A percentile compares a stretch with the other conserved stretches of the same genome.
phyloP scores from a whole-genome alignment of 1,139 yeast species.

The Saccharomyces hybrid region DNA sequence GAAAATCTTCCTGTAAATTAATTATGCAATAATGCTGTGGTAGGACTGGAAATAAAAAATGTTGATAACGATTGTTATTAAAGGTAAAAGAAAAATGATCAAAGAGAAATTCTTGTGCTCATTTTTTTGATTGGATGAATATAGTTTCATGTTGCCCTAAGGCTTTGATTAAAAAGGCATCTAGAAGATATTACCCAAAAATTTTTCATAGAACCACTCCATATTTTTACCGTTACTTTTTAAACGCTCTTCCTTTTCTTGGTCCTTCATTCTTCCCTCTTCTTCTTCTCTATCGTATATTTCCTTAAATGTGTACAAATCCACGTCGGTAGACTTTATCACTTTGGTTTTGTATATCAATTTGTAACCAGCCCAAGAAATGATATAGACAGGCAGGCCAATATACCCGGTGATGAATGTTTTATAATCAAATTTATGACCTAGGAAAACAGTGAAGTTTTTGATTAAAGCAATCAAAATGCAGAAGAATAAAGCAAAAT shows the following conservation, averaged over 20 bases:
- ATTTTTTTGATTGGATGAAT: not conserved
- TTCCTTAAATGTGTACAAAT: slow-evolving; percentile 55
- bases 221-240: slow-evolving; percentile 33
- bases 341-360: slow-evolving; percentile 44
- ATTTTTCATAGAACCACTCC: slow-evolving; percentile 50
- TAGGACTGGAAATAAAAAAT: not conserved
- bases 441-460: slow-evolving; percentile 65
- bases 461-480: slow-evolving; percentile 54
- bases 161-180: not conserved
- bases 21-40: not conserved
- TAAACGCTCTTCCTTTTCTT: slow-evolving; percentile 39
- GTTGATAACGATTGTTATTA: not conserved
- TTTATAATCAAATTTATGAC: slow-evolving; percentile 46
- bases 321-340: slow-evolving; percentile 51
- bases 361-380: slow-evolving; percentile 54
- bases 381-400: slow-evolving; percentile 59
- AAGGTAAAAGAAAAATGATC: not conserved
- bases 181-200: slow-evolving; percentile 48
- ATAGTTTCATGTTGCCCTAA: not conserved
- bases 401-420: slow-evolving; percentile 71
- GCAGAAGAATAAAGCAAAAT: slow-evolving; percentile 50
- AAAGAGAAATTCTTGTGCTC: not conserved
- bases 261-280: slow-evolving; percentile 39
- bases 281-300: slow-evolving; percentile 64
- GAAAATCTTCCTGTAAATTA: not conserved